phyloP scores from a whole-genome alignment of 768 basidiomycete genomes.

The Phylloporus sp. region DNA sequence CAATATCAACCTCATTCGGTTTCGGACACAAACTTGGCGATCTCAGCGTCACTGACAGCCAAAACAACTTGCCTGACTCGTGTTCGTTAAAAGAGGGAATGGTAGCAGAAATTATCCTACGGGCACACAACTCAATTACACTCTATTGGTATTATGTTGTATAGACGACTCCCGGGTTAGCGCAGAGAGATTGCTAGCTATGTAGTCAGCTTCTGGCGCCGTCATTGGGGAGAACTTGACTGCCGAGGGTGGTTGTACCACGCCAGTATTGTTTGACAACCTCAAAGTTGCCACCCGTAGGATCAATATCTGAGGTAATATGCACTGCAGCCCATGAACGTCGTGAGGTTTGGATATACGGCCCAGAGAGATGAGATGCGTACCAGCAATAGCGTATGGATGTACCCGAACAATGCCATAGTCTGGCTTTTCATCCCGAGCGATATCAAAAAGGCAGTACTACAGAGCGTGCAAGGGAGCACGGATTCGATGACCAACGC shows the following conservation, averaged over 20 bases:
- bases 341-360: too few relatives aligned
- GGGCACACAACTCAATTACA: too few relatives aligned
- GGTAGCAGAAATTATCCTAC: too few relatives aligned
- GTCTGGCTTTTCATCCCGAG: background rate
- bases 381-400: conserved; percentile 8
- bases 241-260: conserved; percentile 1
- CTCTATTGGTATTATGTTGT: too few relatives aligned
- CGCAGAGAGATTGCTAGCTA: too few relatives aligned
- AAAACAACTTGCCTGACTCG: too few relatives aligned
- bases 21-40: too few relatives aligned
- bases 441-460: conserved; percentile 5
- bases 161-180: too few relatives aligned
- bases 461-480: conserved; percentile 9
- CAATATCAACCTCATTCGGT: too few relatives aligned
- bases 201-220: too few relatives aligned
- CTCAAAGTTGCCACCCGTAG: conserved; percentile 10
- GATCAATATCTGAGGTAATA: conserved; percentile 16
- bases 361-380: background rate
- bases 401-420: background rate
- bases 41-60: too few relatives aligned
- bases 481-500: conserved; percentile 14
- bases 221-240: conserved; percentile 5
- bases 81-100: too few relatives aligned
- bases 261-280: background rate
- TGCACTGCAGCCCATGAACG: conserved; percentile 1